phyloP scores from a whole-genome alignment of 495 filamentous ascomycete species.

The Echria macrotheca region DNA sequence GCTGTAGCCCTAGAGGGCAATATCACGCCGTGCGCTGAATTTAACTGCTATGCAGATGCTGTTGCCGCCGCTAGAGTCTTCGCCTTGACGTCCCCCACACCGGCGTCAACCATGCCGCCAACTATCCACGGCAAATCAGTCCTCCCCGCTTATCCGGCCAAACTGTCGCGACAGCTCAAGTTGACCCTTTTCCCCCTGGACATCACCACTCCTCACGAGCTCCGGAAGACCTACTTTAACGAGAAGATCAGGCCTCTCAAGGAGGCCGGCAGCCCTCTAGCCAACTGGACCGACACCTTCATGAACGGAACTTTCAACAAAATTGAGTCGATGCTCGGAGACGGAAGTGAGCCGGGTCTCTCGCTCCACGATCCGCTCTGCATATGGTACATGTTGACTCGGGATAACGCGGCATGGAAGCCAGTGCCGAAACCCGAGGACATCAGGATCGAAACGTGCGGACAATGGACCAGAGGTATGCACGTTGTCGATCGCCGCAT shows the following conservation, averaged over 20 bases:
- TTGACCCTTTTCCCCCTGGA: constrained; percentile 83
- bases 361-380: constrained; percentile 84
- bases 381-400: constrained; percentile 77
- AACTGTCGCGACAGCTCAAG: constrained; percentile 60
- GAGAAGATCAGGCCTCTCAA: constrained; percentile 45
- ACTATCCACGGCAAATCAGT: constrained; percentile 30
- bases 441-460: constrained; percentile 77
- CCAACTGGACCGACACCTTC: constrained; percentile 75
- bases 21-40: constrained; percentile 71
- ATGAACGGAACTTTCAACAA: constrained; percentile 71
- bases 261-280: constrained; percentile 64
- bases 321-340: constrained; percentile 55
- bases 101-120: constrained; percentile 63
- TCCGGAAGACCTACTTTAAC: constrained; percentile 57
- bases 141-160: constrained; percentile 62
- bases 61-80: constrained; percentile 83
- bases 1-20: constrained; percentile 77
- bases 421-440: constrained; percentile 52
- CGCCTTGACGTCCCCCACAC: constrained; percentile 78
- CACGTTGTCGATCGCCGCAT: constrained; percentile 74
- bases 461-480: constrained; percentile 93
- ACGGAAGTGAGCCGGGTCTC: constrained; percentile 52
- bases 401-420: constrained; percentile 46
- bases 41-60: constrained; percentile 79
- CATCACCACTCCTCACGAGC: constrained; percentile 70